phyloP scores from a whole-genome alignment of 2,329 filamentous ascomycete genomes.

The Epichloe baconii region DNA sequence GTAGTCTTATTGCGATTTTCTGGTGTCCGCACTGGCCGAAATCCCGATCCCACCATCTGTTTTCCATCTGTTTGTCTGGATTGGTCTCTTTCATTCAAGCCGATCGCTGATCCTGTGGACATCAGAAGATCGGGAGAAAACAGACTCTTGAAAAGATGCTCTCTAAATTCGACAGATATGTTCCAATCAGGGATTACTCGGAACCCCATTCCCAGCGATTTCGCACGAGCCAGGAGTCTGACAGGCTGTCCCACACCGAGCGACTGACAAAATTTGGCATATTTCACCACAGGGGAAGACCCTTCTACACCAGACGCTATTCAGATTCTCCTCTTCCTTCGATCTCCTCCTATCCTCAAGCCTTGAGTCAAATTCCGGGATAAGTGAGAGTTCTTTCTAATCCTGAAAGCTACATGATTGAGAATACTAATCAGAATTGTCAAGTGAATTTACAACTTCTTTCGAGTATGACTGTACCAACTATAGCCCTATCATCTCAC shows the following conservation, averaged over 20 bases:
- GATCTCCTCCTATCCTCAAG: background rate
- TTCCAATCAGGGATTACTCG: constrained; percentile 28
- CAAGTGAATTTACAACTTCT: background rate
- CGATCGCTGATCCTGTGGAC: background rate
- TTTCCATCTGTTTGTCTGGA: background rate
- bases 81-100: background rate
- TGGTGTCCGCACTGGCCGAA: background rate
- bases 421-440: background rate
- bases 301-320: background rate
- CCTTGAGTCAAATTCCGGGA: background rate
- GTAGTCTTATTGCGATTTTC: background rate
- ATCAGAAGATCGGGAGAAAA: background rate
- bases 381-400: background rate
- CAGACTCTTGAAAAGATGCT: background rate
- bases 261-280: constrained; percentile 23
- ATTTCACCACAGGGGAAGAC: background rate
- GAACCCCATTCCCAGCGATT: constrained; percentile 30
- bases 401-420: background rate
- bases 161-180: constrained; percentile 32
- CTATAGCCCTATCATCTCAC: background rate
- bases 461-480: background rate
- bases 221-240: constrained; percentile 28
- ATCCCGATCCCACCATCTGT: background rate
- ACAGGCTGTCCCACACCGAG: constrained; percentile 30
- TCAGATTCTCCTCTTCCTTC: background rate